Base-by-base conservation (phyloP, 1,284 basidiomycete species). In the Neolentinus lepideus region DNA sequence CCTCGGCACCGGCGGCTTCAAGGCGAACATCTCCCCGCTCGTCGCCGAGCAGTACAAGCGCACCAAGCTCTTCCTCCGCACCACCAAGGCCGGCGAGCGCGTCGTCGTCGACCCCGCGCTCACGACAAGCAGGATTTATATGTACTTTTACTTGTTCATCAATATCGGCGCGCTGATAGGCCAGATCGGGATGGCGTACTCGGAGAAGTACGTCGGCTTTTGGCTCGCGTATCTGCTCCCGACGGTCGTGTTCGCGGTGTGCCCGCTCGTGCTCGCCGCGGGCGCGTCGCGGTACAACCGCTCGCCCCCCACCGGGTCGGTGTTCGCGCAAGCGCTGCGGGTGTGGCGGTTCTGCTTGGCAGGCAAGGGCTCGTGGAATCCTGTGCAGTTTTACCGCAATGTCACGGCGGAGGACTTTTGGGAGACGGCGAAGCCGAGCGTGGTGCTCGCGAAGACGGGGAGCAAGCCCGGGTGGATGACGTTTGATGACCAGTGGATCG, bases 81-180 rank as follows among this genome's bases (percentile, higher is more conserved):
- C 75, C 2, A 78, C 77, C 1, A 78, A 75, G 59, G 72, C 67
- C 21, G 91, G 91, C 48, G 87, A 92, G 68, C 75, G 84, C 33
- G 90, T 94, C 54, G 85, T 94, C 59, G 81, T 94, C 33, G 91
- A 94, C 67, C 93, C 92, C 0, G 67, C 75, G 0, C 63, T 88
- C 63, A 94, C 93, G 1, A 76, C 83, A 2, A 74, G 83, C 11
- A 77, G 84, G 54, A 81, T 89, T 45, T 91, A 88, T 68, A 86
- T 89, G 84, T 88, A 87, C 64, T 90, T 88, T 66, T 90, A 90
- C 66, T 72, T 89, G 57, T 86, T 89, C 69, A 88, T 88, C 67
- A 92, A 92, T 66, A 69, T 90, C 56, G 90, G 91, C 3, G 81
- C 90, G 0, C 73, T 92, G 47, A 63, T 85, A 26, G 86, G 88